phyloP scores from a whole-genome alignment of 2,329 filamentous ascomycete species.

The Talaromyces sp. region DNA sequence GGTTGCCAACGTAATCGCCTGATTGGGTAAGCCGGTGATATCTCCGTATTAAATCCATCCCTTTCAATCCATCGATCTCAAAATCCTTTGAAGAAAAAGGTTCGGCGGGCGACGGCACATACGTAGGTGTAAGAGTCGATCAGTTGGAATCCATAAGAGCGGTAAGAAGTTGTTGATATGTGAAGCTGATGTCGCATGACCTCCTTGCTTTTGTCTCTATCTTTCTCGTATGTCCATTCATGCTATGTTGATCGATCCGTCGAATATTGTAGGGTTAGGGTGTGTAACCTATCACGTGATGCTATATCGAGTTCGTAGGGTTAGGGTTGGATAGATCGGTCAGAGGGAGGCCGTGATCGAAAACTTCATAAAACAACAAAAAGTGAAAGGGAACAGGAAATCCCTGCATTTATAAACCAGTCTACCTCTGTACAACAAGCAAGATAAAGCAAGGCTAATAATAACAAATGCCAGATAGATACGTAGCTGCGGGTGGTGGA shows the following conservation, averaged over 20 bases:
- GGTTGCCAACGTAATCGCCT: not conserved
- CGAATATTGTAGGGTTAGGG: not conserved
- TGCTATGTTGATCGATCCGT: not conserved
- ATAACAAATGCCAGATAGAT: not conserved
- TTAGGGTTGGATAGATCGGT: not conserved
- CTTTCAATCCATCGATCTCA: not conserved
- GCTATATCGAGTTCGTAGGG: not conserved
- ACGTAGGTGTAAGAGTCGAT: not conserved
- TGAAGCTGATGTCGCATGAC: not conserved
- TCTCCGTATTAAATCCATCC: not conserved
- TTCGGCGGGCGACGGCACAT: not conserved
- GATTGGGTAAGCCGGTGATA: slow-evolving; percentile 1
- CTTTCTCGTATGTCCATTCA: not conserved
- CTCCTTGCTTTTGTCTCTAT: not conserved
- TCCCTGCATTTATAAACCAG: not conserved
- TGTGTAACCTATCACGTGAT: not conserved
- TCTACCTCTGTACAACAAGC: not conserved
- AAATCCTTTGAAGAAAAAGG: not conserved
- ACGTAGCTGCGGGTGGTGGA: not conserved
- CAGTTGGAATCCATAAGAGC: not conserved
- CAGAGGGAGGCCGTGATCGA: not conserved
- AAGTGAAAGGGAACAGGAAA: not conserved
- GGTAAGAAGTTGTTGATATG: not conserved
- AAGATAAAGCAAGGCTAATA: not conserved
- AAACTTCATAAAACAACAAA: not conserved